phyloP scores from a whole-genome alignment of 2,329 filamentous ascomycete species.

The Calonectria hongkongensis region DNA sequence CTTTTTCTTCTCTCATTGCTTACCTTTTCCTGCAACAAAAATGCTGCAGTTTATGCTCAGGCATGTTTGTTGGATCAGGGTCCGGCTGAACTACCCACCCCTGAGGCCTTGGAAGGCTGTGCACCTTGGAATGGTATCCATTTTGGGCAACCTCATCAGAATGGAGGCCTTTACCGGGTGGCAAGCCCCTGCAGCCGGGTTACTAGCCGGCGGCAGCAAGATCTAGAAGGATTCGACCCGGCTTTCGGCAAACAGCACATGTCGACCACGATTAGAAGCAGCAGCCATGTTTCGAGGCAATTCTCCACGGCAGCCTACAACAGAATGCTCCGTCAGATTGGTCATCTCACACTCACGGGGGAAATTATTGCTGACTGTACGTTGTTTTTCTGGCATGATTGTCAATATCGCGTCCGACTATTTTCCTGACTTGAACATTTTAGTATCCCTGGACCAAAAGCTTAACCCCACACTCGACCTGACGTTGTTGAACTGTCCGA shows the following conservation, averaged over 20 bases:
- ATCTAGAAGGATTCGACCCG: too few species aligned
- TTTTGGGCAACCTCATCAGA: not conserved
- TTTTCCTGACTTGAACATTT: too few species aligned
- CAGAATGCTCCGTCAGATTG: not conserved
- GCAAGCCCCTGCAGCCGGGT: too few species aligned
- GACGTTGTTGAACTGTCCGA: not conserved
- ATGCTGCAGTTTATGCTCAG: not conserved
- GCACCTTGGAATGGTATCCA: not conserved
- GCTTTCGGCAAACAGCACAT: too few species aligned
- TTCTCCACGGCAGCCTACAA: not conserved
- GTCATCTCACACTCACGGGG: too few species aligned
- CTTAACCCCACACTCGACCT: not conserved
- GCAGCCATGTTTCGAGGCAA: not conserved
- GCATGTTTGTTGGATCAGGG: not conserved
- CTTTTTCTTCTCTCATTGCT: not conserved
- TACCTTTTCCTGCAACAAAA: not conserved
- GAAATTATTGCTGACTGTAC: too few species aligned
- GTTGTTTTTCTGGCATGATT: too few species aligned
- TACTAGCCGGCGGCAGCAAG: too few species aligned
- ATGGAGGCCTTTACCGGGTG: not conserved
- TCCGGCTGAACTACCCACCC: not conserved
- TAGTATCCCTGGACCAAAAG: not conserved
- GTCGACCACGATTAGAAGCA: too few species aligned
- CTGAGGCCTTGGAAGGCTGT: not conserved
- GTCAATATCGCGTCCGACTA: too few species aligned